phyloP scores from a whole-genome alignment of 2,329 filamentous ascomycete genomes.

The Trichophyton simii region DNA sequence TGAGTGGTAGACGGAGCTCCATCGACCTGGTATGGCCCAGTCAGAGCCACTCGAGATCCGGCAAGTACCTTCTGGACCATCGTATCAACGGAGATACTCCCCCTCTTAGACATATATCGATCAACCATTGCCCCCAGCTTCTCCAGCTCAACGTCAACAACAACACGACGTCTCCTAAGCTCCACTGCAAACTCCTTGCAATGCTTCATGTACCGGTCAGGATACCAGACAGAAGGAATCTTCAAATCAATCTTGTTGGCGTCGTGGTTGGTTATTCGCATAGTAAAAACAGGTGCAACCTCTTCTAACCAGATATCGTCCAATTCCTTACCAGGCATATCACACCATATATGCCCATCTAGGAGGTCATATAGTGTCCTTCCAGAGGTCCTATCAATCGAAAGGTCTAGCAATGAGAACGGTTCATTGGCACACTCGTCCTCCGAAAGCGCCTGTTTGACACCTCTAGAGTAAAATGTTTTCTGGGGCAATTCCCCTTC shows the following conservation, averaged over 20 bases:
- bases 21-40: slow-evolving; percentile 10
- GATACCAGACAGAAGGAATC: slow-evolving; percentile 43
- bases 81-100: slow-evolving; percentile 19
- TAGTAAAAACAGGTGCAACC: slow-evolving; percentile 44
- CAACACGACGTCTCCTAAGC: slow-evolving; percentile 32
- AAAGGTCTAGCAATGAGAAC: slow-evolving; percentile 29
- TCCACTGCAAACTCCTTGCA: slow-evolving; percentile 37
- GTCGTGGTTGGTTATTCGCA: slow-evolving; percentile 29
- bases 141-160: slow-evolving; percentile 23
- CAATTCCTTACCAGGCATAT: slow-evolving; percentile 26
- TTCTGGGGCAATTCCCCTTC: slow-evolving; percentile 32
- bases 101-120: slow-evolving; percentile 17
- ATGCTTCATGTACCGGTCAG: slow-evolving; percentile 47
- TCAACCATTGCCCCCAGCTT: slow-evolving; percentile 22
- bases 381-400: slow-evolving; percentile 27
- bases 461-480: slow-evolving; percentile 36
- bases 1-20: slow-evolving; percentile 10
- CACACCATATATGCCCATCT: slow-evolving; percentile 40
- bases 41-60: slow-evolving; percentile 16
- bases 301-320: slow-evolving; percentile 38
- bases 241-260: slow-evolving; percentile 31
- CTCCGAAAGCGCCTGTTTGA: slow-evolving; percentile 24
- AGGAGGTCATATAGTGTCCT: slow-evolving; percentile 43
- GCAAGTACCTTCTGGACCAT: slow-evolving; percentile 27
- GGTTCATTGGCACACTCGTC: slow-evolving; percentile 23